Conservation (phyloP, 2,329 filamentous ascomycete genomes). For the Neoscytalidium dimidiatum region DNA sequence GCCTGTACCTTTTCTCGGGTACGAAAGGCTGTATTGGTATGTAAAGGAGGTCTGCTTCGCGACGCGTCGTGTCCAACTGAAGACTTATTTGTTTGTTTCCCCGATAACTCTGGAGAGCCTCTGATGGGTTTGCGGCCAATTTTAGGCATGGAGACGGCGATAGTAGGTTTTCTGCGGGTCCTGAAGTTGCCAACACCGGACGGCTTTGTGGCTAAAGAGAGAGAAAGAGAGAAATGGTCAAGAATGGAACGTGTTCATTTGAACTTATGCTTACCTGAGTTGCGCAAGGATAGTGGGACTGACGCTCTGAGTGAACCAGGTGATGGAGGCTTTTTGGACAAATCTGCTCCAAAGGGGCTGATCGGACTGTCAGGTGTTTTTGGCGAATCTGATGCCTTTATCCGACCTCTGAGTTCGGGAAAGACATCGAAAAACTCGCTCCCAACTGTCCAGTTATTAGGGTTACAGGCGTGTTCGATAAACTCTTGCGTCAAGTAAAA, state of each 20-base stretch:
- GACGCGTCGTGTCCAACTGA: not conserved
- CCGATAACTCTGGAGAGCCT: not conserved
- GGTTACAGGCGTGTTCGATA: not conserved
- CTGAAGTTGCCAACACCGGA: not conserved
- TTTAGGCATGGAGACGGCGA: not conserved
- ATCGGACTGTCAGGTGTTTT: not conserved
- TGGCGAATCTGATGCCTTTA: not conserved
- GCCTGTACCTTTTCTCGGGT: not conserved
- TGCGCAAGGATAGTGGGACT: slow-evolving; percentile 5
- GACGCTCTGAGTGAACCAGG: slow-evolving; percentile 15
- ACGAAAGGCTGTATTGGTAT: not conserved
- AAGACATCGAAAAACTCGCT: not conserved
- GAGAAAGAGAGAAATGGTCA: not conserved
- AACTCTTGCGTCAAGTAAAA: slow-evolving; percentile 13
- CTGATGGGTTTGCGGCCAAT: not conserved
- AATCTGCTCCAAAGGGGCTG: not conserved
- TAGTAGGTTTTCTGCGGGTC: not conserved
- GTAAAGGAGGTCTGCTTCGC: not conserved
- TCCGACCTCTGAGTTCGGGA: not conserved
- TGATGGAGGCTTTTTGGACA: not conserved
- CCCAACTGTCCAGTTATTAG: slow-evolving; percentile 5
- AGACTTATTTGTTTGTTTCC: not conserved
- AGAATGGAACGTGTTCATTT: not conserved
- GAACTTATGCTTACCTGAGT: slow-evolving; percentile 2
- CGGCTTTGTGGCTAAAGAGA: not conserved